Conservation (phyloP, 169 alveolate genomes). For the Theileria sp. region DNA sequence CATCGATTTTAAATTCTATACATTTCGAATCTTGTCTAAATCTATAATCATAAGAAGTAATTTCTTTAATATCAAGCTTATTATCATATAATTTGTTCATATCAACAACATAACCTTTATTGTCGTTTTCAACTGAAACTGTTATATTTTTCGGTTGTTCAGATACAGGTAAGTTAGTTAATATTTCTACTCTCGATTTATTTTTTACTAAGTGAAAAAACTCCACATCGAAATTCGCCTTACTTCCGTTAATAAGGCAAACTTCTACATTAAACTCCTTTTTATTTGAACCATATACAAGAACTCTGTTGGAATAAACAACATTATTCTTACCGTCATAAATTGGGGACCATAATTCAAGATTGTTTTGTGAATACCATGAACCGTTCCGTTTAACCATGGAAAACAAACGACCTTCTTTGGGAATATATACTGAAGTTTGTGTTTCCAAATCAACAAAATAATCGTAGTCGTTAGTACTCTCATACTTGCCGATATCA, state of each 20-base stretch:
- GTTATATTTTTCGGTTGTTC: background rate
- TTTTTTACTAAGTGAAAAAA: background rate
- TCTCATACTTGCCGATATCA: background rate
- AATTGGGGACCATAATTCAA: background rate
- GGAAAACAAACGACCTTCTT: conserved; percentile 3
- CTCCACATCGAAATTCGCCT: background rate
- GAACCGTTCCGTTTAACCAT: background rate
- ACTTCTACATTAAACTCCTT: background rate
- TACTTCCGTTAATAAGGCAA: background rate
- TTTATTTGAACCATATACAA: background rate
- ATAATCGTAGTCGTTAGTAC: background rate
- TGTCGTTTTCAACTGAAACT: background rate
- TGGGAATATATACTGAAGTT: background rate
- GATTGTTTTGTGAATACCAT: background rate
- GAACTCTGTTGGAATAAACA: conserved; percentile 2
- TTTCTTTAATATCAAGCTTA: background rate
- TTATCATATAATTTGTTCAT: background rate
- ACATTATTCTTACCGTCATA: background rate
- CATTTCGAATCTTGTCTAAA: background rate
- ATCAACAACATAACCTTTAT: background rate
- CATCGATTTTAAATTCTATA: background rate
- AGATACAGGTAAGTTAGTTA: background rate
- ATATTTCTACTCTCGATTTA: background rate
- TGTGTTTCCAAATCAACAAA: background rate
- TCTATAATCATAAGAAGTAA: background rate